A percentile compares a stretch with the other conserved stretches of the same genome.
Evolutionary conservation across 306 rosid species (phyloP).

Genomic region (Pyrus communis): DNA sequence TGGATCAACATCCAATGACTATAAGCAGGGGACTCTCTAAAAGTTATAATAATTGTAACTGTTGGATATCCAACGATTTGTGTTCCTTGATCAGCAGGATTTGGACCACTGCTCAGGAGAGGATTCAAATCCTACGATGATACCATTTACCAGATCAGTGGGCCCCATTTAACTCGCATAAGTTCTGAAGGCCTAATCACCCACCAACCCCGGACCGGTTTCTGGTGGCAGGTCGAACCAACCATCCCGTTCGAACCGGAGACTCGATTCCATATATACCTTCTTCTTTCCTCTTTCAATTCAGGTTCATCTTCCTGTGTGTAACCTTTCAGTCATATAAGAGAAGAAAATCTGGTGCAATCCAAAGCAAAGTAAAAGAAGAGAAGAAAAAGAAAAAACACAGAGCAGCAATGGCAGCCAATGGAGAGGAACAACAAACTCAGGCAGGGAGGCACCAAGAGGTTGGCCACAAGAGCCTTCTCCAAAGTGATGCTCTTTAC

Average conservation of each 20-base stretch:
- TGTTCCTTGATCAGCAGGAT: no score
- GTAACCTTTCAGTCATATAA: not conserved
- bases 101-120: no score
- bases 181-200: not conserved
- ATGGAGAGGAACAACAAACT: slow-evolving; percentile 40
- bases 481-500: slow-evolving; percentile 89
- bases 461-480: slow-evolving; percentile 96
- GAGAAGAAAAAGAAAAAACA: not conserved
- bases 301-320: slow-evolving; percentile 10
- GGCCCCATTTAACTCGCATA: not conserved
- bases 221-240: slow-evolving; percentile 40
- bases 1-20: no score
- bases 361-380: not conserved
- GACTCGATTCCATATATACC: slow-evolving; percentile 18
- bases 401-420: slow-evolving; percentile 50
- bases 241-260: slow-evolving; percentile 40
- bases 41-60: no score
- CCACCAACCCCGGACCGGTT: slow-evolving; percentile 78
- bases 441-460: slow-evolving; percentile 80
- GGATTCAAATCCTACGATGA: no score
- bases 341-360: not conserved
- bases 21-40: no score
- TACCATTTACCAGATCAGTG: not conserved
- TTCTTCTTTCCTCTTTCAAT: not conserved
- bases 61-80: no score